Conservation (phyloP, 164 flowering plant genomes). For the Magnolia officinalis region DNA sequence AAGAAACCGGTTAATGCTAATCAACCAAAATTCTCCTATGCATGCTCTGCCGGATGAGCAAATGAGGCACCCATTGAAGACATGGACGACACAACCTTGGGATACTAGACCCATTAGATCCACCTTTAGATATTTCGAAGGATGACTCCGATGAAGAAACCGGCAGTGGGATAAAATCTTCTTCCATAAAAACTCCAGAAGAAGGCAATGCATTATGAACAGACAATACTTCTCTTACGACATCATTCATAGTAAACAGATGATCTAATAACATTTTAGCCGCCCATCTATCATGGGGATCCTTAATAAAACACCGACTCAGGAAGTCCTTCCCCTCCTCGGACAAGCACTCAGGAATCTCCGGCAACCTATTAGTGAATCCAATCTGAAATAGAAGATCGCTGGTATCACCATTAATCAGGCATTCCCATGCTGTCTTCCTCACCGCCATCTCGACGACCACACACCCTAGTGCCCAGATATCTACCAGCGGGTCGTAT, state of each 20-base stretch:
- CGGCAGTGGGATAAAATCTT: too few species aligned
- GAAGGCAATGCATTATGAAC: too few species aligned
- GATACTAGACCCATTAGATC: too few species aligned
- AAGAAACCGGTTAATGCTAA: too few species aligned
- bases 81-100: too few species aligned
- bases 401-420: constrained; percentile 22
- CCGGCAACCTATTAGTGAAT: constrained; percentile 45
- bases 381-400: constrained; percentile 53
- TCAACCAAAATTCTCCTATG: too few species aligned
- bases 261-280: constrained; percentile 74
- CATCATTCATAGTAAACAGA: constrained; percentile 34
- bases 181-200: too few species aligned
- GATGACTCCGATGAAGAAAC: too few species aligned
- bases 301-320: constrained; percentile 50
- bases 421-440: constrained; percentile 50
- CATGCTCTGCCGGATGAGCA: too few species aligned
- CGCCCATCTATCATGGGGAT: constrained; percentile 70
- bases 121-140: too few species aligned
- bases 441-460: constrained; percentile 76
- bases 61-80: too few species aligned
- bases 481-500: constrained; percentile 52
- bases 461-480: constrained; percentile 84
- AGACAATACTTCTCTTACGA: too few species aligned
- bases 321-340: constrained; percentile 66
- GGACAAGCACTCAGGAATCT: constrained; percentile 43